Base-by-base conservation (phyloP, 768 basidiomycete genomes). In the Russula griseocarnosa region DNA sequence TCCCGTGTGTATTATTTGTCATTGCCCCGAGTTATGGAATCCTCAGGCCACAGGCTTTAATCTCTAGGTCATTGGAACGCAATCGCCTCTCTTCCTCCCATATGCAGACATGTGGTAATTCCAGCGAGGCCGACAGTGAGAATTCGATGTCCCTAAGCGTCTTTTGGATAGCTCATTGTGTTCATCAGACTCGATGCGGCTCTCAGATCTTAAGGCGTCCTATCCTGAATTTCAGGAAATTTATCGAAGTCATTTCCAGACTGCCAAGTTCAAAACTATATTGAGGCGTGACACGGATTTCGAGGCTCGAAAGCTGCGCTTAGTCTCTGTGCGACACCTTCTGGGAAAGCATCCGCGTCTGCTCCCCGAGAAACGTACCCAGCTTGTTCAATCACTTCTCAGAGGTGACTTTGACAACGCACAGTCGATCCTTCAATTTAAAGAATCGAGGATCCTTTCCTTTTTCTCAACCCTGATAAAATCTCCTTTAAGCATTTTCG, bases 1-100 rank as follows among this genome's bases (percentile, higher is more conserved):
- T 63, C 34, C 58, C 62, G 62, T 63, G 34, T 13, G 62, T 54
- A 16, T 49, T 34, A 11, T n/a, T 36, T 8, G 4, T 13, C 24
- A 49, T 11, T 14, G 28, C 13, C 4, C 16, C 18, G 20, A 22
- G 24, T 53, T 22, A 46, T 54, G 20, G 22, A 20, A 18, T 46
- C 14, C 28, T 8, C 50, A 10, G 46, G 47, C 13, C 24, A n/a
- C 20, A 9, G 44, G 18, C 18, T 7, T 42, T 20, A 22, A 5
- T 20, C 9, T 10, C 2, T 14, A 63, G 62, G 42, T 63, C 62
- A 28, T 47, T 58, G 51, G 50, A 57, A 7, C 49, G 38, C 26
- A 24, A 52, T 32, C 6, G 8, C 22, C 55, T 32, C 7, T 32
- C 58, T 42, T 28, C 32, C 8, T 49, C 47, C 47, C 11, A 4